Evolutionary conservation across 345 rosid genomes (phyloP).

Genomic region (Salix viminalis): DNA sequence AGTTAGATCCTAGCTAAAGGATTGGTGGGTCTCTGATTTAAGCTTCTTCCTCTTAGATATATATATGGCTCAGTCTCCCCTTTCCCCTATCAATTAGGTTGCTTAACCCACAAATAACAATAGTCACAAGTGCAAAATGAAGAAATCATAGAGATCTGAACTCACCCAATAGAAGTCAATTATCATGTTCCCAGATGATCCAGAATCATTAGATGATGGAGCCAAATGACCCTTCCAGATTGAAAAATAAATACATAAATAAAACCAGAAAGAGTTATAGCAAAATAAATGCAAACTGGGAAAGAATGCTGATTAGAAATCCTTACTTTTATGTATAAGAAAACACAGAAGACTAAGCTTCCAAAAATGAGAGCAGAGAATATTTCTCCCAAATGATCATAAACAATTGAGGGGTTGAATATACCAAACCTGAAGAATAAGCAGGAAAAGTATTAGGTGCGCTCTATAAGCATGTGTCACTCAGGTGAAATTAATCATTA

Average conservation of each 20-base stretch:
- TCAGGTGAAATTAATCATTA: background rate
- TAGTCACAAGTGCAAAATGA: constrained; percentile 1
- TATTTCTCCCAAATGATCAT: constrained; percentile 96
- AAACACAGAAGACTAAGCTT: constrained; percentile 82
- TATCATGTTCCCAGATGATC: constrained; percentile 83
- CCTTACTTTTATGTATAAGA: constrained; percentile 84
- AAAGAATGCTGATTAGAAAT: constrained; percentile 5
- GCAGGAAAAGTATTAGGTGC: background rate
- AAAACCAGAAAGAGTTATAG: constrained; percentile 21
- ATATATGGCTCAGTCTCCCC: background rate
- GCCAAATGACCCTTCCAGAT: constrained; percentile 73
- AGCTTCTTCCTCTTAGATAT: background rate
- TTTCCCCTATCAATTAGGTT: background rate
- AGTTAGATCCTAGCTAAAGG: background rate
- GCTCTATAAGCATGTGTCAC: background rate
- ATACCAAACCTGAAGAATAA: constrained; percentile 74
- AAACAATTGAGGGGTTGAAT: constrained; percentile 79
- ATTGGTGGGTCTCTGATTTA: background rate
- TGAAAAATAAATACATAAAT: background rate
- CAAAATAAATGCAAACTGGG: constrained; percentile 3
- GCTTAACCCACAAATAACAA: background rate
- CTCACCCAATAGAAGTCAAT: constrained; percentile 99
- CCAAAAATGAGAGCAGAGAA: constrained; percentile 82
- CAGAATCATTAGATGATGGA: constrained; percentile 91
- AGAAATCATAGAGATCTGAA: constrained; percentile 1